Evolutionary conservation across 148 eudicot species (phyloP).

Genomic region (Persicaria tinctoria): DNA sequence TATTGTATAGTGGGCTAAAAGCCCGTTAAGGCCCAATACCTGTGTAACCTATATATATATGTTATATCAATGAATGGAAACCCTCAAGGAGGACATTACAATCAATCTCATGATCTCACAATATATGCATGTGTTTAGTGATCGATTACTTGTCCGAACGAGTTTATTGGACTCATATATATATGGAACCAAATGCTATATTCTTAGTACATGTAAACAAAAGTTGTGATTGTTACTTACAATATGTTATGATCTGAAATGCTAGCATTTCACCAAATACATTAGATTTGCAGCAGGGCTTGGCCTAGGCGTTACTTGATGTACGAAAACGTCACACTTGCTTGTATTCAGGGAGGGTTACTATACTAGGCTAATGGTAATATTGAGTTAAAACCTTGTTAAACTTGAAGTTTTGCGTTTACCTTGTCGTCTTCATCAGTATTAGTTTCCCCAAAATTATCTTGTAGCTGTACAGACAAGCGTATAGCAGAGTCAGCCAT

Average conservation of each 20-base stretch:
- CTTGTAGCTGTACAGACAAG: background rate
- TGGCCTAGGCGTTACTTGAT: background rate
- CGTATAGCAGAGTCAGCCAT: background rate
- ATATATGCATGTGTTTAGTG: background rate
- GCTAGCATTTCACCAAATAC: background rate
- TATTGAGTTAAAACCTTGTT: background rate
- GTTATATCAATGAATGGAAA: too few relatives aligned
- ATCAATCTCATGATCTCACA: too few relatives aligned
- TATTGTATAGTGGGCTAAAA: too few relatives aligned
- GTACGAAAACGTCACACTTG: background rate
- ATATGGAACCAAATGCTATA: background rate
- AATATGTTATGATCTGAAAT: background rate
- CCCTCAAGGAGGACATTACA: too few relatives aligned
- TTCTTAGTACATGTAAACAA: background rate
- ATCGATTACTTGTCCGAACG: background rate
- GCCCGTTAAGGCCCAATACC: too few relatives aligned
- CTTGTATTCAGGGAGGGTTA: background rate
- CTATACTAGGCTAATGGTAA: constrained; percentile 3
- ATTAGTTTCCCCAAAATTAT: background rate
- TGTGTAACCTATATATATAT: too few relatives aligned
- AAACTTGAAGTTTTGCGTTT: background rate
- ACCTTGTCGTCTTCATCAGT: background rate
- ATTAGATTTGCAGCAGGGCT: background rate
- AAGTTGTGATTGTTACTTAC: background rate
- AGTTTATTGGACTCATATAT: background rate